Base-by-base conservation (phyloP, 2,329 filamentous ascomycete species). In the Penicillium sp. region DNA sequence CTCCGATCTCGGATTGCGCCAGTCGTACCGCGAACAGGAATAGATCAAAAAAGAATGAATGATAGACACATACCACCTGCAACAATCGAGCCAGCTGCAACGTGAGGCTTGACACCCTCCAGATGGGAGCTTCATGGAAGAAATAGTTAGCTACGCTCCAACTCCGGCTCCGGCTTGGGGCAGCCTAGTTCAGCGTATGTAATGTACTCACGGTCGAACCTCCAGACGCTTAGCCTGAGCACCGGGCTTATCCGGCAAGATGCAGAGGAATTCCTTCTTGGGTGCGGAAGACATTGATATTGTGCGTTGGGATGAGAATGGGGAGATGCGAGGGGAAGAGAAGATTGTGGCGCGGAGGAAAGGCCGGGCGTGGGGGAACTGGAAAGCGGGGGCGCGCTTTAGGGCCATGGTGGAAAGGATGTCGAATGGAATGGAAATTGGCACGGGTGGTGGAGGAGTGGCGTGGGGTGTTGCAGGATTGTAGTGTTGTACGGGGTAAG, bases 61-160 rank as follows among this genome's bases (percentile, higher is more conserved):
- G n/a, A n/a, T n/a, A n/a, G n/a, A n/a, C n/a, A 68, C 78, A 49
- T 67, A 86, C 85, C 86, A 61, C 88, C 89, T 67, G 86, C 80
- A 66, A 87, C 85, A 65, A 81, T 76, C 40, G 77, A 70, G 2
- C 87, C 86, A 2, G 78, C 72, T 5, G 84, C 79, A 46, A 83
- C 69, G 15, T 73, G 64, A 0, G 79, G 72, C 47, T 78, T 78
- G 52, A 89, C 67, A 51, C 78, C 78, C 46, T 76, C 76, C 12
- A 90, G 80, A 64, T 90, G 88, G 0, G 64, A 49, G 37, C 74
- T 81, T 34, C 7, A 53, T n/a, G 36, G 64, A 53, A 10, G 45
- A 20, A 7, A 24, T 15, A 6, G 21, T 54, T 44, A 46, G 50
- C 27, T 17, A 34, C 18, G n/a, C n/a, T n/a, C n/a, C n/a, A n/a